Conservation (phyloP, 148 eudicot species). For the Vaccinium darrowii region DNA sequence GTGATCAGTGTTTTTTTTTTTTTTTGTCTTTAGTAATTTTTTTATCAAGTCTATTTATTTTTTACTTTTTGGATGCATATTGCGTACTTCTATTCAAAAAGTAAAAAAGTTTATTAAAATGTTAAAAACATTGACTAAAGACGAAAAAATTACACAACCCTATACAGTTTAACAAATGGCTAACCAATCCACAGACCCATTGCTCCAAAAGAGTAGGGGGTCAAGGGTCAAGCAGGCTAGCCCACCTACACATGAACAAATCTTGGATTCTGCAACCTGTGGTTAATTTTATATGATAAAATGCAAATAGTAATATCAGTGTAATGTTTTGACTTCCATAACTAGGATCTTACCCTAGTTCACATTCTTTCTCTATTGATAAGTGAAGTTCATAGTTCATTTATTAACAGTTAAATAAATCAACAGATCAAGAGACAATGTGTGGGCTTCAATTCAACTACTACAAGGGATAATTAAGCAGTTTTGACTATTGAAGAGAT, state of each 20-base stretch:
- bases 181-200: neutral
- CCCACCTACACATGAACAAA: neutral
- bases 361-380: neutral
- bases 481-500: neutral
- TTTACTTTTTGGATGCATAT: too few relatives aligned
- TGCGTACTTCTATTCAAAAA: too few relatives aligned
- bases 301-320: neutral
- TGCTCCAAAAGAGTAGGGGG: neutral
- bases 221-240: neutral
- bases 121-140: too few relatives aligned
- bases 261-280: neutral
- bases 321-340: neutral
- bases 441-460: neutral
- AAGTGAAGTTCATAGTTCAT: neutral
- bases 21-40: too few relatives aligned
- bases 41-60: too few relatives aligned
- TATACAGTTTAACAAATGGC: neutral
- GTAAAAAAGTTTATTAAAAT: too few relatives aligned
- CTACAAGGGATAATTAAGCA: neutral
- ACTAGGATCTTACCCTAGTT: neutral
- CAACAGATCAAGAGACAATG: neutral
- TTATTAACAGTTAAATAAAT: neutral
- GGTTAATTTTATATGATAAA: neutral
- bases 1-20: too few relatives aligned
- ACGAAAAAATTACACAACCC: too few relatives aligned